These are phyloP conservation scores for Ascosphaera apis DNA, from an alignment of 2,329 filamentous ascomycete species.

Conservation along the genomic window DNA sequence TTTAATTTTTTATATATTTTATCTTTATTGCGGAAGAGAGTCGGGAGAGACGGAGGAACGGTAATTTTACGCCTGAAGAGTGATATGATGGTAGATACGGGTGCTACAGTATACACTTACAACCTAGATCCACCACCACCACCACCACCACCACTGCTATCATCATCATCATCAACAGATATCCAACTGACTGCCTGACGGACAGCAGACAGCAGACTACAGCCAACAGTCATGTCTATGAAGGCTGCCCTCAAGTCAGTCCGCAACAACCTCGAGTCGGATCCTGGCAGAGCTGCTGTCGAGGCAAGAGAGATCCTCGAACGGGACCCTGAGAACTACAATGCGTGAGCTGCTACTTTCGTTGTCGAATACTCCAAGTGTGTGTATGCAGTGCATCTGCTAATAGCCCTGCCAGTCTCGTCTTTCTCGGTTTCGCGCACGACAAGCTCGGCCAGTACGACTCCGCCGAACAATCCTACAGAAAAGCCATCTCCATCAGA, in stretches of 20 bases:
- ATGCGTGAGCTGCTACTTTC: conserved; percentile 35
- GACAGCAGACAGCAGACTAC: not conserved
- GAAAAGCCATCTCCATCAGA: conserved; percentile 46
- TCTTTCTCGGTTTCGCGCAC: conserved; percentile 71
- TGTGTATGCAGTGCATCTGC: too few species aligned
- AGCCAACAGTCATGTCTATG: conserved; percentile 14
- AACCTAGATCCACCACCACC: not conserved
- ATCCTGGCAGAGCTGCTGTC: conserved; percentile 52
- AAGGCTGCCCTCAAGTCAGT: conserved; percentile 67
- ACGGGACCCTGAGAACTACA: conserved; percentile 57
- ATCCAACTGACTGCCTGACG: not conserved
- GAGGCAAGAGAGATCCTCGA: conserved; percentile 47
- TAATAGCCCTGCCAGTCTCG: conserved; percentile 27
- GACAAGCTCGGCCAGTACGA: conserved; percentile 52
- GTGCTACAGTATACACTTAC: not conserved
- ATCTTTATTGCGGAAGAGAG: too few species aligned
- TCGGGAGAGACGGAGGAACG: too few species aligned
- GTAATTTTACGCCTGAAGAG: too few species aligned
- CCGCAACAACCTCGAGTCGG: conserved; percentile 51
- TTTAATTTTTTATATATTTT: too few species aligned
- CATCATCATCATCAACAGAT: not conserved
- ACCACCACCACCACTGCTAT: not conserved
- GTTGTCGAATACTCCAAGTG: not conserved
- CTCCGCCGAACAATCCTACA: conserved; percentile 56
- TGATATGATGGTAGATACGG: conserved; percentile 2